Evolutionary conservation across 345 rosid genomes (phyloP).

Genomic region (Eucalyptus virginea): DNA sequence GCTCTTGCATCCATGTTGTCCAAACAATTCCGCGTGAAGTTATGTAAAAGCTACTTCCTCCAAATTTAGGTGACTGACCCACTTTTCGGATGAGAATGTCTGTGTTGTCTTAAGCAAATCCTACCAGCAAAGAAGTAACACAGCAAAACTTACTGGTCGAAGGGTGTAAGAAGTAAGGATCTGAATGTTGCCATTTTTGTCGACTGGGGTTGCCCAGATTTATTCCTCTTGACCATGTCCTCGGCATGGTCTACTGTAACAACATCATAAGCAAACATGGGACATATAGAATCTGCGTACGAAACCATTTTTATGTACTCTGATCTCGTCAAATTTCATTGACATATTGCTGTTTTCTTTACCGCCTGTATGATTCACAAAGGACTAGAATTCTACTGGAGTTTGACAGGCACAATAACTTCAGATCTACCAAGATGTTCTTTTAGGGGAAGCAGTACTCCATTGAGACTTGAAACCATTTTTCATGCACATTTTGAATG

Average conservation of each 20-base stretch:
- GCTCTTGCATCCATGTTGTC: not conserved
- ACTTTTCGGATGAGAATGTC: not conserved
- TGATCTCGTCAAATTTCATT: not conserved
- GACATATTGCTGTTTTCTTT: not conserved
- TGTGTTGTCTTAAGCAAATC: not conserved
- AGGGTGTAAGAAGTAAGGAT: constrained; percentile 92
- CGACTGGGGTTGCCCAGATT: constrained; percentile 69
- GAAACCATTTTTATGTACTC: not conserved
- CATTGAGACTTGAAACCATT: not conserved
- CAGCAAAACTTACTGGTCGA: constrained; percentile 50
- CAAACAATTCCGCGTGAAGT: not conserved
- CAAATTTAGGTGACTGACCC: not conserved
- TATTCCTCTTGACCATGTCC: constrained; percentile 96
- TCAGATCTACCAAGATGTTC: too few species aligned
- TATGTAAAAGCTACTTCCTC: not conserved
- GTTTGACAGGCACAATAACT: too few species aligned
- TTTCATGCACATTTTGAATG: not conserved
- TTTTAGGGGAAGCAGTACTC: too few species aligned
- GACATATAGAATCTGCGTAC: not conserved
- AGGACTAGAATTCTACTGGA: not conserved
- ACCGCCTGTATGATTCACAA: not conserved
- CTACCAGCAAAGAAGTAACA: not conserved
- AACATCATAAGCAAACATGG: not conserved
- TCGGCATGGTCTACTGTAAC: constrained; percentile 92
- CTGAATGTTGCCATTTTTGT: constrained; percentile 68